phyloP scores from a whole-genome alignment of 2,329 filamentous ascomycete species.

The Proliferodiscus dingleyae region DNA sequence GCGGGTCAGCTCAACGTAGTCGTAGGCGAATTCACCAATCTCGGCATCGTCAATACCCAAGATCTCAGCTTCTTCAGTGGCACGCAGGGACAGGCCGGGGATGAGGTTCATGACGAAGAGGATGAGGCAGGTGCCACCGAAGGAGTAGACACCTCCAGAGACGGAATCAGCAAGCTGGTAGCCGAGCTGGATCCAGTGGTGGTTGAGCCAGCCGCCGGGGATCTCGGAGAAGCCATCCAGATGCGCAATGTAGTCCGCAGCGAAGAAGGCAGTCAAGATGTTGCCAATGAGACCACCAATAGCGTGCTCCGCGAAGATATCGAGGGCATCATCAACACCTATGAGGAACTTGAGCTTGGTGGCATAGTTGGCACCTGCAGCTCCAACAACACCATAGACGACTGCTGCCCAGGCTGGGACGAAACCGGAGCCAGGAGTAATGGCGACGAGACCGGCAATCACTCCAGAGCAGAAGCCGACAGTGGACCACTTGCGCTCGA shows the following conservation, averaged over 20 bases:
- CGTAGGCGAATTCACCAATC: slow-evolving; percentile 92
- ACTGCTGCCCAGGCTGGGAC: slow-evolving; percentile 83
- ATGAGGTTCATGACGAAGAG: slow-evolving; percentile 76
- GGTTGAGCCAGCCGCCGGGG: slow-evolving; percentile 75
- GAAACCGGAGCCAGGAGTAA: slow-evolving; percentile 81
- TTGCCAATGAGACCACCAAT: slow-evolving; percentile 77
- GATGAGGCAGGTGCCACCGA: slow-evolving; percentile 71
- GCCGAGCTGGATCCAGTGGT: slow-evolving; percentile 75
- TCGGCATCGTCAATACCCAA: slow-evolving; percentile 85
- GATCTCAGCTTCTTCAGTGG: slow-evolving; percentile 72
- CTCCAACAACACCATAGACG: slow-evolving; percentile 71
- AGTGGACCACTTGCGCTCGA: slow-evolving; percentile 88
- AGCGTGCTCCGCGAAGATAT: slow-evolving; percentile 82
- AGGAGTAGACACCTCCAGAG: slow-evolving; percentile 72
- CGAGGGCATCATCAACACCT: slow-evolving; percentile 75
- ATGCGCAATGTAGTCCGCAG: slow-evolving; percentile 76
- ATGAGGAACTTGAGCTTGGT: slow-evolving; percentile 87
- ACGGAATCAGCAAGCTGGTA: slow-evolving; percentile 82
- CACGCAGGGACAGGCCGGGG: slow-evolving; percentile 70
- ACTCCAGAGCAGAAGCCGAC: slow-evolving; percentile 92
- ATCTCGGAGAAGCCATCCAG: slow-evolving; percentile 68
- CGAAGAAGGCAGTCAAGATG: slow-evolving; percentile 72
- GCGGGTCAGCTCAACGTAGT: slow-evolving; percentile 63
- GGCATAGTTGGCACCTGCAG: slow-evolving; percentile 77
- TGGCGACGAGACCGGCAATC: slow-evolving; percentile 79